Evolutionary conservation across 768 basidiomycete genomes (phyloP).

Genomic region (Lentinula edodes): DNA sequence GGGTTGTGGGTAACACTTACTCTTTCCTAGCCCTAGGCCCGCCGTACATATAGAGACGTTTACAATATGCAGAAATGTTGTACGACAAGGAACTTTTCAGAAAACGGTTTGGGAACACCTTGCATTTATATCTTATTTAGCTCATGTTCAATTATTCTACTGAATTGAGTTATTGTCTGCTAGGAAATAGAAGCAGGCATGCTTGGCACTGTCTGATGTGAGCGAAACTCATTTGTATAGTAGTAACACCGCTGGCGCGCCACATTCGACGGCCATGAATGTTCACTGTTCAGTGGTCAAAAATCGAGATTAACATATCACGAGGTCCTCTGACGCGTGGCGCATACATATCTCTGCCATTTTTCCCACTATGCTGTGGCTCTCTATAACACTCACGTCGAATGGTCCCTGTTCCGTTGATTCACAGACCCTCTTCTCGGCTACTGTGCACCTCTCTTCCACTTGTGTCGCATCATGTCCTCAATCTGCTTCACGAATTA

Average conservation of each 20-base stretch:
- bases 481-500: conserved; percentile 26
- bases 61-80: background rate
- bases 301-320: too few species aligned
- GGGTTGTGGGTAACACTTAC: background rate
- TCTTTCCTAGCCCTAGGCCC: conserved; percentile 39
- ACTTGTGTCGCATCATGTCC: conserved; percentile 38
- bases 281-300: too few species aligned
- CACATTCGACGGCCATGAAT: too few species aligned
- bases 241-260: too few species aligned
- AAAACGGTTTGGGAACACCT: background rate
- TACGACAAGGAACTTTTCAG: background rate
- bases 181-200: too few species aligned
- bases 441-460: conserved; percentile 40
- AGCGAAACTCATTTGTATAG: too few species aligned
- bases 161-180: too few species aligned
- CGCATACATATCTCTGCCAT: background rate
- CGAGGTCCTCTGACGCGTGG: background rate
- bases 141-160: background rate
- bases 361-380: background rate
- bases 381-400: conserved; percentile 18
- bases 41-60: conserved; percentile 35
- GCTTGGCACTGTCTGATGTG: too few species aligned
- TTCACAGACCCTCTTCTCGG: conserved; percentile 33
- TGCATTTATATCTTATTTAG: background rate
- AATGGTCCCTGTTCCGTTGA: conserved; percentile 31